A percentile compares a stretch with the other conserved stretches of the same genome.
Evolutionary conservation across 2,329 filamentous ascomycete species (phyloP).

Genomic region (Penicillium digitatum): DNA sequence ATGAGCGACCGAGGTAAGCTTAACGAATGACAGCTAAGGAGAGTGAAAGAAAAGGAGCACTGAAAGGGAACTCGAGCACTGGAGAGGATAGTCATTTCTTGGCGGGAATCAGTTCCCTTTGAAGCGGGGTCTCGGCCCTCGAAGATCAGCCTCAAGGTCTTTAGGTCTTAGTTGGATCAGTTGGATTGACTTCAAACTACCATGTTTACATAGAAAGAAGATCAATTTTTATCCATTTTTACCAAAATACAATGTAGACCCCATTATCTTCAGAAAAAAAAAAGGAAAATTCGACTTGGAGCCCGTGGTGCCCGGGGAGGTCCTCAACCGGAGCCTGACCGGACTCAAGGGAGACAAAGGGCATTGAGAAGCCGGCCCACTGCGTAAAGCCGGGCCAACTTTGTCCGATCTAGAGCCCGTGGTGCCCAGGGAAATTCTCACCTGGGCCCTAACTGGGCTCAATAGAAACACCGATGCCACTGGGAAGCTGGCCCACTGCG

Average conservation of each 20-base stretch:
- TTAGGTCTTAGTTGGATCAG: background rate
- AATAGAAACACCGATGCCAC: background rate
- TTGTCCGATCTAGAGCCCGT: background rate
- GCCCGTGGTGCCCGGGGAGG: background rate
- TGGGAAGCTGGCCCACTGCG: background rate
- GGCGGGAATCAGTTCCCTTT: background rate
- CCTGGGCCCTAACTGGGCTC: background rate
- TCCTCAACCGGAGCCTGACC: background rate
- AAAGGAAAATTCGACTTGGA: background rate
- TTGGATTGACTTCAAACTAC: background rate
- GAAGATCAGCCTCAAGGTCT: background rate
- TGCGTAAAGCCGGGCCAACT: too few relatives aligned
- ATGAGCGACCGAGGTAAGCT: slow-evolving; percentile 1
- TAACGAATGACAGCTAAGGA: slow-evolving; percentile 2
- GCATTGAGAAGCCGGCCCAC: background rate
- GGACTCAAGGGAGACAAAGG: background rate
- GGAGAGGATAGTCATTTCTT: background rate
- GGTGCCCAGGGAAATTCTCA: background rate
- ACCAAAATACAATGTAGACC: background rate
- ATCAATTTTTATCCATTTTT: background rate
- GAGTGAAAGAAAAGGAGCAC: background rate
- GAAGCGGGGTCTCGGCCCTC: background rate
- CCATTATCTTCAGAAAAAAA: background rate
- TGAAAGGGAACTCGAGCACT: background rate
- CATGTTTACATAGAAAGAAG: background rate